Conservation (phyloP, 2,329 filamentous ascomycete species). For the Verticillium tricorpus region DNA sequence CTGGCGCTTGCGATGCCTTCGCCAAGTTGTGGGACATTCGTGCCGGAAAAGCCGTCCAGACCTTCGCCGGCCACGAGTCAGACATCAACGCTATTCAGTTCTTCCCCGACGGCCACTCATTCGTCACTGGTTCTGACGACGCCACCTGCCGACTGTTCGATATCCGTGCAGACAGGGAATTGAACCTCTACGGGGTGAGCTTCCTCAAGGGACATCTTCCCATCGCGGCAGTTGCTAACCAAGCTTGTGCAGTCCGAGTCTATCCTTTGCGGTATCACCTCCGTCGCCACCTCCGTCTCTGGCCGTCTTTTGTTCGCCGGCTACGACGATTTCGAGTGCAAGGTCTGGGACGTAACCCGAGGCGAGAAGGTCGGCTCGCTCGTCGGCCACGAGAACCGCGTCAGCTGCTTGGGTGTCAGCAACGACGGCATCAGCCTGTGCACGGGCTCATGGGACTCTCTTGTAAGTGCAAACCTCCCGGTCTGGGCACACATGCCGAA, state of each 20-base stretch:
- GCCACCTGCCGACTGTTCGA: constrained; percentile 97
- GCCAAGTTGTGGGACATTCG: constrained; percentile 99
- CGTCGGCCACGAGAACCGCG: constrained; percentile 96
- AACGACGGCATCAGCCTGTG: constrained; percentile 99
- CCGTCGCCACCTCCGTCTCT: constrained; percentile 95
- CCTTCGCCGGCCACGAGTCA: constrained; percentile 95
- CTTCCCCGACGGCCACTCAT: constrained; percentile 97
- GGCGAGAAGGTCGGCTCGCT: constrained; percentile 96
- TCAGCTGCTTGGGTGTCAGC: constrained; percentile 97
- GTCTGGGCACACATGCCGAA: neutral
- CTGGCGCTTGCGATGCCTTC: constrained; percentile 97
- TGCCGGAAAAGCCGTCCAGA: constrained; percentile 96
- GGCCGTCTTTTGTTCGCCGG: constrained; percentile 92
- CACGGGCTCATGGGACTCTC: constrained; percentile 98
- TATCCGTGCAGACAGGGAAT: constrained; percentile 84
- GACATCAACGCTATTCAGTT: constrained; percentile 99
- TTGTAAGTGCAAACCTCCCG: constrained; percentile 61
- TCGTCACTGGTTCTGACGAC: constrained; percentile 96
- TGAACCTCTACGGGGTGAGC: constrained; percentile 64
- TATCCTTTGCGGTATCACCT: constrained; percentile 96
- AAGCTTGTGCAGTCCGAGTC: constrained; percentile 71
- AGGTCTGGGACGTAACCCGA: constrained; percentile 97
- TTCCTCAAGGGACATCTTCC: constrained; percentile 11
- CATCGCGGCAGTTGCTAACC: constrained; percentile 12
- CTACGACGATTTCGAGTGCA: constrained; percentile 99